Base-by-base conservation (phyloP, 345 rosid genomes). In the Anacardium occidentale region DNA sequence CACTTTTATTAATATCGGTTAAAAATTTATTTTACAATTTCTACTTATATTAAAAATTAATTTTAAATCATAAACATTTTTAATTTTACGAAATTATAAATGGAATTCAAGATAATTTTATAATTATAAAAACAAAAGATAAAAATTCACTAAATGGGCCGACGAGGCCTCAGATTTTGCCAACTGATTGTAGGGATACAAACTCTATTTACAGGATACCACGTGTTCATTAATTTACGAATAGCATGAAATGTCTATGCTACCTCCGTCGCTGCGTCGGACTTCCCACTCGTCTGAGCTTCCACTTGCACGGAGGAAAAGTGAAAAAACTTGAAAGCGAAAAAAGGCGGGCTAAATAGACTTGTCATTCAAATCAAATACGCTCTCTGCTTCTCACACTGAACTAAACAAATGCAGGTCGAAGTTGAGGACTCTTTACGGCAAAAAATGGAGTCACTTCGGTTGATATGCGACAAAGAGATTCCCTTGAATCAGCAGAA, bases 401-500 rank as follows among this genome's bases (percentile, higher is more conserved):
- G n/a, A 42, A 59, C 11, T 14, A 26, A 60, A 51, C 74, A 70
- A 64, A 75, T 81, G 74, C 69, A 79, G 37, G 75, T 60, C 78
- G 57, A 63, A 55, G 70, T 55, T 22, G 83, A 61, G 67, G 85
- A 82, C 18, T 66, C 85, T 50, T 68, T 74, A 40, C 81, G 59
- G 72, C 17, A 47, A 58, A 83, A 62, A 64, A 91, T 91, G 93
- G 90, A 84, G 79, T 81, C 91, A 45, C 80, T 84, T 62, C 78
- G 84, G 15, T 63, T 79, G 75, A 74, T 81, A 20, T 86, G 85
- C 72, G 88, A 77, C 58, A 62, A 69, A 45, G 85, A 85, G 76
- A 69, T 89, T 37, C 32, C 75, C 8, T 51, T 52, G 13, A 77
- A 71, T 40, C 87, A 83, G 59, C 87, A 71, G 71, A 76, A 68